Base-by-base conservation (phyloP, 345 rosid genomes). In the Syzygium oleosum region DNA sequence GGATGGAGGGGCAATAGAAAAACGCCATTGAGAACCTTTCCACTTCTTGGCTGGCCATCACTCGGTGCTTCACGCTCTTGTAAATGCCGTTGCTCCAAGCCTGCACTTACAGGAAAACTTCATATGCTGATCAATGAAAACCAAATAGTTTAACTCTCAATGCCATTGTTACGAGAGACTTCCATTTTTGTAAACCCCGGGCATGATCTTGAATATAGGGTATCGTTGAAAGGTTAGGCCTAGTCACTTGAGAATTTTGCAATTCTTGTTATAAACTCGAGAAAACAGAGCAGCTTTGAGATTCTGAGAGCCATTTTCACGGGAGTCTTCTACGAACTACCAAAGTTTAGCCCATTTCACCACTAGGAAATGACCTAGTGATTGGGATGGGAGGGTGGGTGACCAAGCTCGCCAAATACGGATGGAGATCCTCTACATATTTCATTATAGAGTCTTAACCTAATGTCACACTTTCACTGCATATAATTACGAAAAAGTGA, bases 51-150 rank as follows among this genome's bases (percentile, higher is more conserved):
- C 93, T 91, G 16, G 94, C 91, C 85, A 93, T 80, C 89, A 94
- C 99, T 84, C 98, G 84, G 88, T 96, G 99, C 58, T 91, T 90
- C 15, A 92, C 89, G 86, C 98, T 96, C 88, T 91, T 93, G 92
- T 93, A 97, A 38, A 89, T 89, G n/a, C 92, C 96, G 87, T 94
- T 96, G 92, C 98, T 97, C 80, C 94, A 38, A 53, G 95, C 98
- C 98, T 96, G 53, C 25, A 63, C 29, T 23, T 23, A 52, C 51
- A 27, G 14, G 54, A 43, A 19, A 56, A 27, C 56, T 54, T 56
- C 80, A 73, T 9, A 6, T 43, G 27, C 25, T 73, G 49, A 73
- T 73, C 46, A 38, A 19, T 34, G 80, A 10, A 38, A 73, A 38
- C 25, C 3, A 13, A 73, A 19, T 73, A 73, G 49, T 38, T 10